Evolutionary conservation across 225 moss, liverwort and hornwort species (phyloP), one percentile per base, ranked within the genome.

Genomic region (Ulota crispa): DNA sequence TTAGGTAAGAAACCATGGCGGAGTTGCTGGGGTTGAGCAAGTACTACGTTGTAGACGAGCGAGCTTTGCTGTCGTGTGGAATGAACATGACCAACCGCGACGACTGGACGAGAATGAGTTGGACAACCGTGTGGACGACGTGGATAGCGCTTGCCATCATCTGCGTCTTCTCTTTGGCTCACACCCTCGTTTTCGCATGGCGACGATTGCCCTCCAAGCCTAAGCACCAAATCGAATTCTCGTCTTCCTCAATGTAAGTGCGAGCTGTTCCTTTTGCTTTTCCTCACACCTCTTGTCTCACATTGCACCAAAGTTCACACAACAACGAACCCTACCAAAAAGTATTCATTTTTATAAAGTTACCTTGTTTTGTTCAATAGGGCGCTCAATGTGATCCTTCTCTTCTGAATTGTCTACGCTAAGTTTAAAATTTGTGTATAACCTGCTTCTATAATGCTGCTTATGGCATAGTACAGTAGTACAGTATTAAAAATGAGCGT

Each of bases 91-190:
- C 87, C 32, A 86, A 59, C 39, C 72, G 63, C 28, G 90, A 90
- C 13, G 90, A 90, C 64, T 90, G 90, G 90, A 87, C 90, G 8
- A 45, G 85, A 72, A 83, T 90, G 85, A 90, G 87, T 82, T 90
- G 90, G 90, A 90, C 87, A 9, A 87, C 87, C 9, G 85, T 91
- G 75, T 87, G 89, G 85, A 89, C 91, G 70, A 85, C 88, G 34
- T 85, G 88, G 86, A 72, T 89, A 31, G 89, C 89, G 64, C 56
- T 90, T 60, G 87, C 81, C 20, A 62, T 81, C 68, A 87, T 90
- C 68, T 90, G 87, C 72, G 9, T 85, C 62, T 85, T 75, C 67
- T 85, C 80, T 21, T 36, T 89, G 30, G 55, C 52, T 4, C 81
- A 73, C 32, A 21, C 83, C 1, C 34, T 80, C 11, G 14, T 85